Base-by-base conservation (phyloP, 2,329 filamentous ascomycete genomes). In the Elsinoe arachidis region DNA sequence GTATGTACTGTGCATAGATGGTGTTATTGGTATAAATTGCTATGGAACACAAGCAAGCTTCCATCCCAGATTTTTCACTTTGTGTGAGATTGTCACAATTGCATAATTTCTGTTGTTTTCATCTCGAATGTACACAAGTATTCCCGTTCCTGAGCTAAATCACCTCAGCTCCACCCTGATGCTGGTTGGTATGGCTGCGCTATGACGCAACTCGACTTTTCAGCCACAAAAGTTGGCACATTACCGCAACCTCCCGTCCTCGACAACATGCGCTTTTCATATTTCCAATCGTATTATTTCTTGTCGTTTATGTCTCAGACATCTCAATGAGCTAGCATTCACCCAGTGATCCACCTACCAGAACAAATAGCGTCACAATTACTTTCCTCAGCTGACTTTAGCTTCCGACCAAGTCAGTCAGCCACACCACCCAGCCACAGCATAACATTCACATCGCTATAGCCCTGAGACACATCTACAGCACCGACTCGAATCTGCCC, bases 161-260 rank as follows among this genome's bases (percentile, higher is more conserved):
- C 7, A 5, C 26, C 10, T 26, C 41, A 46, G 41, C 41, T 46
- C 41, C 41, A 46, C 41, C 41, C 12, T 46, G 41, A 46, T 46
- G 41, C 41, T 23, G 19, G 41, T 46, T 26, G 41, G 41, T 46
- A 46, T 46, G 41, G 41, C 41, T 46, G 41, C 41, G 49, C 35
- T 33, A 53, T 39, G 49, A 38, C 49, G 35, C 33, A 53, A 53
- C 19, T 46, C 21, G 41, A 30, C 19, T 21, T 21, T 53, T 39
- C 49, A 53, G 49, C 49, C 49, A 53, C 49, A 53, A 53, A 53
- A 53, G 49, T 53, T 53, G 49, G 49, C 33, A 53, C 49, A 12
- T 38, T 7, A 34, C 35, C 49, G 33, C 12, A 26, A 53, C 33
- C 26, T 38, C 34, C 11, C 33, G 34, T 38, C 34, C 19, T 53